phyloP scores from a whole-genome alignment of 176 grass and related monocot species.

The Aegilops sharonensis region DNA sequence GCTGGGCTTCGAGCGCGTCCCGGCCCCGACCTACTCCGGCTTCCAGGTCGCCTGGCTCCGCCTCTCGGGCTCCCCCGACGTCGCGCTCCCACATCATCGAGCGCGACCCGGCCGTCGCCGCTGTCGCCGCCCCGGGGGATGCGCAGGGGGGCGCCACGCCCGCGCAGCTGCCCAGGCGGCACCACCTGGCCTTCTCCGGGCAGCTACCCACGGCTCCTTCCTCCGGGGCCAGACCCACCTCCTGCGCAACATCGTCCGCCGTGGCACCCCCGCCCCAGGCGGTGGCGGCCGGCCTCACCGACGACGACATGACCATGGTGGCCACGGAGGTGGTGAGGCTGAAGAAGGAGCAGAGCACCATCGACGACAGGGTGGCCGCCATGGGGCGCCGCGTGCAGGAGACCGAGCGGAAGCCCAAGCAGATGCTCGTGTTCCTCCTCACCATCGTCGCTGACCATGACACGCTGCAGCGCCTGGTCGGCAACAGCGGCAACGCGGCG shows the following conservation, averaged over 20 bases:
- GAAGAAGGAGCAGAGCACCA: conserved; percentile 70
- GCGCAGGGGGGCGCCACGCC: conserved; percentile 5
- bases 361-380: conserved; percentile 54
- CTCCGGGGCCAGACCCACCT: no score
- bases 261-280: no score
- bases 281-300: not conserved
- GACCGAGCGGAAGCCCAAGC: conserved; percentile 68
- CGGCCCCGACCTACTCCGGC: conserved; percentile 36
- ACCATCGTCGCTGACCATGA: conserved; percentile 58
- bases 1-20: conserved; percentile 67
- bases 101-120: conserved; percentile 44
- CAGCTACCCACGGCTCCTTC: no score
- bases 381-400: conserved; percentile 88
- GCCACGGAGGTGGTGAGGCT: conserved; percentile 71
- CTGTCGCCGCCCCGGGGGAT: not conserved
- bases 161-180: conserved; percentile 49
- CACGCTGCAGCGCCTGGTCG: conserved; percentile 53
- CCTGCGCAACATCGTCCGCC: no score
- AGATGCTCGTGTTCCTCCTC: conserved; percentile 85
- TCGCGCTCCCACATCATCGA: conserved; percentile 74
- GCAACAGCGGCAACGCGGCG: not conserved
- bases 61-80: conserved; percentile 36
- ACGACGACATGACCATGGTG: conserved; percentile 43
- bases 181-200: conserved; percentile 67
- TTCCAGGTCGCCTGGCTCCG: conserved; percentile 83